Evolutionary conservation across 139 green algal species (phyloP).

Genomic region (Volvox reticuliferus): DNA sequence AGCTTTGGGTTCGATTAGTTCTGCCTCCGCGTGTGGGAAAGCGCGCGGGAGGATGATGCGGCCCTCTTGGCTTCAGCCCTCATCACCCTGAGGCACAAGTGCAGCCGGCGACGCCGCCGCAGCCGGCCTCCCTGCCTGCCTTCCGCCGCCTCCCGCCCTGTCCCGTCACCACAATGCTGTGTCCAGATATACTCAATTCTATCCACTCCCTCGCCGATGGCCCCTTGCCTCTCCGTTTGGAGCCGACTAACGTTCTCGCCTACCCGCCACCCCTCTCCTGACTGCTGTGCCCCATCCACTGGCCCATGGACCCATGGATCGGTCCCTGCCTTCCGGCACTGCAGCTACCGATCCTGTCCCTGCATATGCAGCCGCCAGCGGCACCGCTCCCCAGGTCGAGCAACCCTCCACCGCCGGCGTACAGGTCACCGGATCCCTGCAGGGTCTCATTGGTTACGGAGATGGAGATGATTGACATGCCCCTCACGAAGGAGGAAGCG

Average conservation of each 20-base stretch:
- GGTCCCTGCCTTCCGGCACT: not conserved
- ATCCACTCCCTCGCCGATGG: not conserved
- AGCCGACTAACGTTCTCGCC: not conserved
- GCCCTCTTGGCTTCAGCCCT: no score
- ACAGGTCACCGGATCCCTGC: conserved; percentile 38
- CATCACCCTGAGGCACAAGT: not conserved
- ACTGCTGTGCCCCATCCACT: not conserved
- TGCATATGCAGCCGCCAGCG: not conserved
- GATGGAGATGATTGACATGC: conserved; percentile 11
- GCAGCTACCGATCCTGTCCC: conserved; percentile 14
- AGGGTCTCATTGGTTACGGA: conserved; percentile 25
- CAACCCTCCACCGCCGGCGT: not conserved
- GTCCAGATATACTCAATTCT: not conserved
- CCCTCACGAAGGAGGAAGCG: no score
- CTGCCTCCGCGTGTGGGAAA: no score
- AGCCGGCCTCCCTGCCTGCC: not conserved
- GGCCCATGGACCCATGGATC: conserved; percentile 14
- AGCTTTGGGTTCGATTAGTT: no score
- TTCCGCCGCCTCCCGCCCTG: not conserved
- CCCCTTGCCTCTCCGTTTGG: not conserved
- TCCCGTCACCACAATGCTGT: not conserved
- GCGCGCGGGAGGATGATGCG: no score
- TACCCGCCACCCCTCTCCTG: conserved; percentile 2
- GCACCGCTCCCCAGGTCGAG: not conserved
- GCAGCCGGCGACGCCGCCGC: no score